Conservation (phyloP, 2,329 filamentous ascomycete species). For the Scedosporium aurantiacum region DNA sequence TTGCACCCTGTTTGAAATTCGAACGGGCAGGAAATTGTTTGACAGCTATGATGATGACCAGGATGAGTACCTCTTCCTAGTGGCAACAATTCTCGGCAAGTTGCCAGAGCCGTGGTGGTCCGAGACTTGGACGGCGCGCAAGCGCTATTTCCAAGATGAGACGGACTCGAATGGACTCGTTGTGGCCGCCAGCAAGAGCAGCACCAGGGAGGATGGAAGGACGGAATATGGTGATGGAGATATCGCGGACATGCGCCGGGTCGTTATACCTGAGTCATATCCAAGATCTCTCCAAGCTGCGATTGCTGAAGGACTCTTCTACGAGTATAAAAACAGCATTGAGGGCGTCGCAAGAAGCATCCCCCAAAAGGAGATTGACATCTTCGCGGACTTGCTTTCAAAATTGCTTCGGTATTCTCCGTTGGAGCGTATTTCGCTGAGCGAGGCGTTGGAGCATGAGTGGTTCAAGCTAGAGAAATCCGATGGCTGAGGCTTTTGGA, state of each 20-base stretch:
- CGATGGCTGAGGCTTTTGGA: background rate
- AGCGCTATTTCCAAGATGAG: slow-evolving; percentile 14
- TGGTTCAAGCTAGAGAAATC: slow-evolving; percentile 14
- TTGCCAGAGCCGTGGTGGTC: slow-evolving; percentile 21
- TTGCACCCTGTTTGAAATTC: background rate
- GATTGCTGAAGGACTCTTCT: background rate
- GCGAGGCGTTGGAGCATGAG: slow-evolving; percentile 12
- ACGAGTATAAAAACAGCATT: background rate
- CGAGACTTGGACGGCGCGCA: slow-evolving; percentile 15
- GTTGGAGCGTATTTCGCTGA: background rate
- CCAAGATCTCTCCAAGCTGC: background rate
- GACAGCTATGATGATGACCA: background rate
- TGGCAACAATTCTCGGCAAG: slow-evolving; percentile 20
- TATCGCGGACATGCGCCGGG: background rate
- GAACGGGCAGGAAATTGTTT: background rate
- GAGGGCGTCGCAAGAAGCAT: too few species aligned
- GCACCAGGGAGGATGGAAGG: too few species aligned
- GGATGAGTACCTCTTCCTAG: slow-evolving; percentile 15
- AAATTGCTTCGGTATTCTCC: slow-evolving; percentile 10
- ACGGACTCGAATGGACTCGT: slow-evolving; percentile 8
- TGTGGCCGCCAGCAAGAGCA: background rate
- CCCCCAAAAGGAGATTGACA: too few species aligned
- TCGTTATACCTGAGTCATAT: too few species aligned
- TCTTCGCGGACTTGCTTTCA: slow-evolving; percentile 11
- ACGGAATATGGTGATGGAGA: too few species aligned